A percentile compares a stretch with the other conserved stretches of the same genome.
phyloP scores from a whole-genome alignment of 2,329 filamentous ascomycete genomes.

The Alternaria dauci region DNA sequence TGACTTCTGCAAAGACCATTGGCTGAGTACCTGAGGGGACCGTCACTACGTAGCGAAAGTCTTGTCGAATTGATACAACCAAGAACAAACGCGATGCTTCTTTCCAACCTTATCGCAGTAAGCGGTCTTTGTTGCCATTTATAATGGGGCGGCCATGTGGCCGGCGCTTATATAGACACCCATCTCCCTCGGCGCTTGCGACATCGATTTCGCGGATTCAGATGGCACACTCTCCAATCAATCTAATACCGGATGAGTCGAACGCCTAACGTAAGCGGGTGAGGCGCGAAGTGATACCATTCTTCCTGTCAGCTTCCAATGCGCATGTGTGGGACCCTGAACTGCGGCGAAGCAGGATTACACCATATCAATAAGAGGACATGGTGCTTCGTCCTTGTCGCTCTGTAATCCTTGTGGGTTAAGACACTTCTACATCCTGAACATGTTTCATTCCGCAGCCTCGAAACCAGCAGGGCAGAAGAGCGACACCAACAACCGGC shows the following conservation, averaged over 20 bases:
- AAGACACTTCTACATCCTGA: not conserved
- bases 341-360: not conserved
- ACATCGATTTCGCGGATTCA: not conserved
- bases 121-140: not conserved
- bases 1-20: conserved; percentile 57
- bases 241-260: not conserved
- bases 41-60: not conserved
- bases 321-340: not conserved
- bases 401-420: not conserved
- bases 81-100: not conserved
- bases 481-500: not conserved
- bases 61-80: not conserved
- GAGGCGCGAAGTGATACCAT: not conserved
- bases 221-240: not conserved
- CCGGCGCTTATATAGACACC: conserved; percentile 2
- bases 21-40: conserved; percentile 3
- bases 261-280: not conserved
- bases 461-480: not conserved
- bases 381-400: not conserved
- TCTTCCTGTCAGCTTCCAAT: not conserved
- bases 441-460: conserved; percentile 1
- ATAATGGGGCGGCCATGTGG: not conserved
- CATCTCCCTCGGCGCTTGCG: not conserved
- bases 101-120: not conserved
- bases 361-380: not conserved